These are phyloP conservation scores for Poa pratensis DNA, from an alignment of 176 grass and related monocot species.

Conservation along the genomic window DNA sequence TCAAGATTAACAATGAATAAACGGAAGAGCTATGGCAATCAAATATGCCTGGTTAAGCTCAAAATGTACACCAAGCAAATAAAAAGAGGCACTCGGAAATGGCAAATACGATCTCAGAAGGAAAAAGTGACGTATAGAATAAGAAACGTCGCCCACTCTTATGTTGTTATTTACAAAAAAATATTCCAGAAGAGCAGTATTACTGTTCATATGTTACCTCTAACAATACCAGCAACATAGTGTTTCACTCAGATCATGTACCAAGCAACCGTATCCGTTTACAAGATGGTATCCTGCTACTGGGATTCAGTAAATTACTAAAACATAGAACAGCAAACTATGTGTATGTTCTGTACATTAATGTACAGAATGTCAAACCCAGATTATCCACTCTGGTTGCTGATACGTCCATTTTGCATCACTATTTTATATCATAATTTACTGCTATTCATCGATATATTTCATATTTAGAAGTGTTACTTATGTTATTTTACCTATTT, in stretches of 20 bases:
- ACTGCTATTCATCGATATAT: no score
- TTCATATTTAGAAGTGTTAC: no score
- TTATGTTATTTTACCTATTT: no score
- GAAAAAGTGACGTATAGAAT: neutral
- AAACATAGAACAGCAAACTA: conserved; percentile 17
- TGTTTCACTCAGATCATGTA: conserved; percentile 6
- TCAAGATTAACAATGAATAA: conserved; percentile 1
- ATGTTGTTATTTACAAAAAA: neutral
- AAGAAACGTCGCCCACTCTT: neutral
- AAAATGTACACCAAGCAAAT: neutral
- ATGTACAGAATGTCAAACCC: conserved; percentile 36
- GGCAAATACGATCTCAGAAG: conserved; percentile 13
- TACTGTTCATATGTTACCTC: neutral
- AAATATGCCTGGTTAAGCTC: conserved; percentile 13
- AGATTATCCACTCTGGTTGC: conserved; percentile 2
- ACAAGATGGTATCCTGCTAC: neutral
- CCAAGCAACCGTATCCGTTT: neutral
- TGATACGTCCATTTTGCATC: no score
- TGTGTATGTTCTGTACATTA: neutral
- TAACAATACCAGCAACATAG: neutral
- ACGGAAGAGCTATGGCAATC: neutral
- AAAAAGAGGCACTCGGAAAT: neutral
- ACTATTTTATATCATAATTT: no score
- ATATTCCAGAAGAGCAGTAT: conserved; percentile 1
- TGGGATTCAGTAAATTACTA: neutral